Evolutionary conservation across 1,139 yeast species (phyloP), one percentile per base, ranked within the genome.

Genomic region (Schwanniomyces etchellsii): DNA sequence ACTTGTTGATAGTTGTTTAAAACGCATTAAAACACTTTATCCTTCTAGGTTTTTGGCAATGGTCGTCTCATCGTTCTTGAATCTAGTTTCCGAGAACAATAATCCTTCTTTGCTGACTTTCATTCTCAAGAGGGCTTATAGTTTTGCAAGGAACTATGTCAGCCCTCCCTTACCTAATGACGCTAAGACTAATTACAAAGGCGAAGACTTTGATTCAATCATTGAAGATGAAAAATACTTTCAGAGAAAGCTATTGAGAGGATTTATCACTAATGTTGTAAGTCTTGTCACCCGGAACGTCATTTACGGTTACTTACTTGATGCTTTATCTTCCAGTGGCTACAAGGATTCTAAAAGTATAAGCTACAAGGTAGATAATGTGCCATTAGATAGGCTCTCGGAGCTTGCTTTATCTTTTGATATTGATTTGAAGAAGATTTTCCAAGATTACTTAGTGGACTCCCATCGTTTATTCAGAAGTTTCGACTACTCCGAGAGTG

Each of bases 21-120:
- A 56, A 37, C 59, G 74, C 33, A 77, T 81, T 38, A 60, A 67
- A 26, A 81, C 94, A 0, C 51, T 70, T 14, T 78, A 79, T 45
- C 95, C 96, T 9, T 81, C 95, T 1, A 69, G 83, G 37, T 84
- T 84, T 47, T 58, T 89, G 32, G 70, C 81, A 1, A 80, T 83
- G 71, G 72, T 77, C 1, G 61, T 78, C 0, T 52, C 80, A 2
- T 64, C 85, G 1, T 52, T 77, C 27, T 53, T 80, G 28, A 74
- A 74, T 31, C 64, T 72, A 32, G 37, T 60, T 13, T 13, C 40
- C 2, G 44, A 55, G 6, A 39, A 42, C 11, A 26, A 34, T 24
- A 14, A 60, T 5, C 11, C 6, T 16, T 12, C 5, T 10, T 5
- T 26, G n/a, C 5, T 11, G 9, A 15, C n/a, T 14, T 72, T 83